Conservation (phyloP, 345 rosid species). For the Viola odorata region DNA sequence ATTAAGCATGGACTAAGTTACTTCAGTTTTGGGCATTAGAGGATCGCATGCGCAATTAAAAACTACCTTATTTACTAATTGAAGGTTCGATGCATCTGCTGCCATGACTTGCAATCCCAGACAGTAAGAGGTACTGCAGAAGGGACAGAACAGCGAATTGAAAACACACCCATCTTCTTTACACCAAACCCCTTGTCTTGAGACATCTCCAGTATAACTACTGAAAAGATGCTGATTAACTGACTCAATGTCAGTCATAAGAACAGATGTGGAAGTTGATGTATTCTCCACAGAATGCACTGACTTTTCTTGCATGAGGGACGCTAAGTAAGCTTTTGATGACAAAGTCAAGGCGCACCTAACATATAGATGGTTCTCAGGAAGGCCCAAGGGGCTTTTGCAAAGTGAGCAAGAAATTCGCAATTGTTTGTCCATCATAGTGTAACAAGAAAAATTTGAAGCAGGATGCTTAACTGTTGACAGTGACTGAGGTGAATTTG, state of each 20-base stretch:
- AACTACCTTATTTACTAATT: conserved; percentile 61
- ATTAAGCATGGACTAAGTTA: not conserved
- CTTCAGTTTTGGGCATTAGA: not conserved
- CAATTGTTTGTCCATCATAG: conserved; percentile 38
- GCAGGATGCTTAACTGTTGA: conserved; percentile 7
- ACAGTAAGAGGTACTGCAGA: conserved; percentile 53
- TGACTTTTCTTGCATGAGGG: conserved; percentile 41
- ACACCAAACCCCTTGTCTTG: conserved; percentile 57
- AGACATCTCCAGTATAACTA: conserved; percentile 27
- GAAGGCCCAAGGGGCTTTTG: conserved; percentile 55
- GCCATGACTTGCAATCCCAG: conserved; percentile 83
- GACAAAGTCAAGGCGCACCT: conserved; percentile 46
- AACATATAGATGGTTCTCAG: conserved; percentile 48
- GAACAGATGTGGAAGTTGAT: conserved; percentile 41
- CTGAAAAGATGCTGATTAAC: conserved; percentile 48
- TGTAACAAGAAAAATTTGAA: conserved; percentile 21
- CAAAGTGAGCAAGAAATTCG: conserved; percentile 61
- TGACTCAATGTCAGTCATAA: conserved; percentile 49
- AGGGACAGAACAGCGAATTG: conserved; percentile 68
- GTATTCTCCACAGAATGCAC: conserved; percentile 25
- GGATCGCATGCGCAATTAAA: not conserved
- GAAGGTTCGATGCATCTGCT: conserved; percentile 69
- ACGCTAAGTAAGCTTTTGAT: conserved; percentile 51
- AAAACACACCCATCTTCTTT: conserved; percentile 91
- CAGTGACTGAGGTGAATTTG: conserved; percentile 8